Conservation (phyloP, 441 rosid genomes). For the Corymbia calophylla region DNA sequence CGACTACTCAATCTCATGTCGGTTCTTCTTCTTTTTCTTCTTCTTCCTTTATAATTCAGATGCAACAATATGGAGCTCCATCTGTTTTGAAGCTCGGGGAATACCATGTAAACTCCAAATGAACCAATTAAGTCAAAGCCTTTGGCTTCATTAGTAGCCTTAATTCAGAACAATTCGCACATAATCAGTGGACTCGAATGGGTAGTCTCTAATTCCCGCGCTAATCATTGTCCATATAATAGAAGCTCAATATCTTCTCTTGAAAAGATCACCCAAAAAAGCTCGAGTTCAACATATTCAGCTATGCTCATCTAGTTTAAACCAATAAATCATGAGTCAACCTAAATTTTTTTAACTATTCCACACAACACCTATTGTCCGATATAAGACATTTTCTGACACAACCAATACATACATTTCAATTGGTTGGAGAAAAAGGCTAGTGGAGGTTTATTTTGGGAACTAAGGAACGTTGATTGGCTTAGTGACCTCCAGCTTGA, state of each 20-base stretch:
- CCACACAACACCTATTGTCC: neutral
- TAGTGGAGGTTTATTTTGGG: neutral
- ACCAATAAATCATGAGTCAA: neutral
- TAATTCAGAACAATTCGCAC: neutral
- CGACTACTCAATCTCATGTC: neutral
- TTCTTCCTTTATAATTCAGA: neutral
- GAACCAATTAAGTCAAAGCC: neutral
- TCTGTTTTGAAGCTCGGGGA: no score
- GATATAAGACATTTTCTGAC: neutral
- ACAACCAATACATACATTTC: neutral
- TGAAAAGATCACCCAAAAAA: fast-evolving
- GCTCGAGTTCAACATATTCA: neutral
- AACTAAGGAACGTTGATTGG: neutral
- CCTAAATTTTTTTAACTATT: neutral
- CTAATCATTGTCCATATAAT: neutral
- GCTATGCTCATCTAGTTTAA: neutral
- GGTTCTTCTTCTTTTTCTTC: neutral
- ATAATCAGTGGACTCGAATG: neutral
- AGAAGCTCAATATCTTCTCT: neutral
- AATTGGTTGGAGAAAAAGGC: neutral
- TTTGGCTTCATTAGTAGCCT: no score
- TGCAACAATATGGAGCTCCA: neutral
- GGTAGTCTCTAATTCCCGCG: neutral
- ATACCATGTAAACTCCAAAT: fast-evolving
- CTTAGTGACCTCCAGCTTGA: neutral